Percentiles rank a stretch among this genome's conserved stretches.
phyloP scores from a whole-genome alignment of 345 rosid genomes.

The Syzygium grande region DNA sequence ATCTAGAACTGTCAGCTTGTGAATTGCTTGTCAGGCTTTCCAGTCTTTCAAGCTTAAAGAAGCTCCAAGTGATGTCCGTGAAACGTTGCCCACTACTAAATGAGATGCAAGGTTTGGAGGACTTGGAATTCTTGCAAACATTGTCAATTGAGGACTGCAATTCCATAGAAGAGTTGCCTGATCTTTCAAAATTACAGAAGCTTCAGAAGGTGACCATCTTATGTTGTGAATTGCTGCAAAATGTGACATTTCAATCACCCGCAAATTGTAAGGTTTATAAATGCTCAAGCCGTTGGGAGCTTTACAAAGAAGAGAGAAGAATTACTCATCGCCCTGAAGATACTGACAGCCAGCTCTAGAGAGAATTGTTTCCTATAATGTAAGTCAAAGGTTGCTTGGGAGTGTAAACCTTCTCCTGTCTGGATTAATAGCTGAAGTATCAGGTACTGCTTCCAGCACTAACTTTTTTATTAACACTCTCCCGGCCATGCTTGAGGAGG shows the following conservation, averaged over 20 bases:
- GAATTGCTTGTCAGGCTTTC: background rate
- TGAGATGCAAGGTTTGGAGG: background rate
- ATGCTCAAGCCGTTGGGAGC: background rate
- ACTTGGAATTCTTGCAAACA: background rate
- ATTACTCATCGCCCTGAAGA: background rate
- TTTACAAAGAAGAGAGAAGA: background rate
- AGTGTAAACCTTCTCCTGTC: background rate
- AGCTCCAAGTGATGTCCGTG: background rate
- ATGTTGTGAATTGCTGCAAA: background rate
- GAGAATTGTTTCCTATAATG: background rate
- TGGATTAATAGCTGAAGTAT: background rate
- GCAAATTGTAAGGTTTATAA: background rate
- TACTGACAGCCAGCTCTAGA: background rate
- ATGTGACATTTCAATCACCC: background rate
- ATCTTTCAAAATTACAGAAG: background rate
- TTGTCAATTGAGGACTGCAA: background rate
- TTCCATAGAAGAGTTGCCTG: background rate
- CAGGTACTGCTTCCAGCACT: background rate
- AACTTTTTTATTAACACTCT: background rate
- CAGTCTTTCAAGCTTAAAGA: background rate
- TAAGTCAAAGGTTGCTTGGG: background rate
- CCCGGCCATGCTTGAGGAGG: background rate
- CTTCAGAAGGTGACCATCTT: background rate
- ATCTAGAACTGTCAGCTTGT: background rate
- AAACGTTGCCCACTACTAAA: background rate